Base-by-base conservation (phyloP, 371 early-diverging fungal species). In the Actinomucor elegans region DNA sequence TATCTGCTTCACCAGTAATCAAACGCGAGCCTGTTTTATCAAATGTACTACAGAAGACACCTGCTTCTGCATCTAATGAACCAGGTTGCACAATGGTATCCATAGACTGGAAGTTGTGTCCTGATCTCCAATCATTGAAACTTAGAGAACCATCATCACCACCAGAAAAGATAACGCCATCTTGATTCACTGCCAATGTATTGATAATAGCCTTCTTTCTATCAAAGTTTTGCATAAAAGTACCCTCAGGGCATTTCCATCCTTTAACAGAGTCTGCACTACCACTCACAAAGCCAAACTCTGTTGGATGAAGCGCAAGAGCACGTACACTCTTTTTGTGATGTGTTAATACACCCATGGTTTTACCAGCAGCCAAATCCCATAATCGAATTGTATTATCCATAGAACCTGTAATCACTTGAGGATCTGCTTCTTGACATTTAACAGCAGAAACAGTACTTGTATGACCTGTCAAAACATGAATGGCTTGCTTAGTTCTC, bases 1-100 rank as follows among this genome's bases (percentile, higher is more conserved):
- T 98, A 75, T 98, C 99, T 0, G 96, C 97, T 74, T 98, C 99
- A 57, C 97, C 94, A 0, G 99, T 99, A 51, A 98, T 92, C 33
- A 99, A 79, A 44, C 98, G 89, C 35, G 89, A 73, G 0, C 98
- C 97, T 4, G 98, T 92, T 49, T 84, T 85, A 69, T 98, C 98
- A 81, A 98, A 98, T 2, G 93, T 85, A 46, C 94, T 93, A 52
- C 90, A 86, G 52, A 98, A 97, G 36, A 98, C 87, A 41, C 97
- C 98, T 5, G 94, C 92, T 72, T 98, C 99, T 51, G 89, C 89
- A 57, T 94, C 96, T 44, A 98, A 70, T n/a, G 96, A 96, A 46
- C 98, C 99, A 14, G 98, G 97, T 66, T 97, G 97, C 3, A 85
- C 92, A 14, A 81, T 68, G 0, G 97, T 86, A 44, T 90, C 89